These are phyloP conservation scores for Ustanciosporium gigantosporum DNA, from an alignment of 1,284 basidiomycete species.

Conservation along the genomic window DNA sequence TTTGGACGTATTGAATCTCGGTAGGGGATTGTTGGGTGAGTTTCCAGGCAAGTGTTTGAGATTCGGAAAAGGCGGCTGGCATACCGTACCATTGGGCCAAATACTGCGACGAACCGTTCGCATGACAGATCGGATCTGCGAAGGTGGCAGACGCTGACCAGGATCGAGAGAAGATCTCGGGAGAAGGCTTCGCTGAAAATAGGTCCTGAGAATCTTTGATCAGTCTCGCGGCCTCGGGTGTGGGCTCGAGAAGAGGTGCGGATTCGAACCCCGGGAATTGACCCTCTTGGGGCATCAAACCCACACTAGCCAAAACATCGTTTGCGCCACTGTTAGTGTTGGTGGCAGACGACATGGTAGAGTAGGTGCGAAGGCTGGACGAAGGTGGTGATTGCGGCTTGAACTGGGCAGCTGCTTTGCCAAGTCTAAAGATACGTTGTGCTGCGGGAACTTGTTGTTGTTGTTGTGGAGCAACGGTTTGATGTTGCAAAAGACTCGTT, in stretches of 20 bases:
- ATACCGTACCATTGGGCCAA: conserved; percentile 68
- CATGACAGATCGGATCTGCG: conserved; percentile 63
- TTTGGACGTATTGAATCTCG: conserved; percentile 69
- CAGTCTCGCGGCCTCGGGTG: conserved; percentile 1
- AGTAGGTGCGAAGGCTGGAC: neutral
- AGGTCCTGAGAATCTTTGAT: conserved; percentile 60
- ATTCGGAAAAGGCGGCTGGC: conserved; percentile 68
- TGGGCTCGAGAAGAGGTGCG: conserved; percentile 2
- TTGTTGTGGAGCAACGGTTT: no score
- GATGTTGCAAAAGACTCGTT: no score
- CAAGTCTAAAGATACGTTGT: neutral
- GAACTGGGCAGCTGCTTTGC: neutral
- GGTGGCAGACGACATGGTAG: conserved; percentile 11
- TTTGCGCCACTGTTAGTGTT: conserved; percentile 1
- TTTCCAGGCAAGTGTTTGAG: conserved; percentile 66
- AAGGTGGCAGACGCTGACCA: conserved; percentile 70
- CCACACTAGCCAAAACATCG: neutral
- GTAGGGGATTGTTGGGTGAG: conserved; percentile 66
- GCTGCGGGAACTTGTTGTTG: neutral
- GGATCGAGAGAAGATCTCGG: conserved; percentile 68
- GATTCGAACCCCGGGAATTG: conserved; percentile 2
- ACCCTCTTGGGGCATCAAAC: neutral
- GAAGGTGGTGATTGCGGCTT: neutral
- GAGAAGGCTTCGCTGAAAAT: conserved; percentile 67
- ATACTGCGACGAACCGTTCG: conserved; percentile 11